Evolutionary conservation across 495 filamentous ascomycete genomes (phyloP).

Genomic region (Podospora sp.): DNA sequence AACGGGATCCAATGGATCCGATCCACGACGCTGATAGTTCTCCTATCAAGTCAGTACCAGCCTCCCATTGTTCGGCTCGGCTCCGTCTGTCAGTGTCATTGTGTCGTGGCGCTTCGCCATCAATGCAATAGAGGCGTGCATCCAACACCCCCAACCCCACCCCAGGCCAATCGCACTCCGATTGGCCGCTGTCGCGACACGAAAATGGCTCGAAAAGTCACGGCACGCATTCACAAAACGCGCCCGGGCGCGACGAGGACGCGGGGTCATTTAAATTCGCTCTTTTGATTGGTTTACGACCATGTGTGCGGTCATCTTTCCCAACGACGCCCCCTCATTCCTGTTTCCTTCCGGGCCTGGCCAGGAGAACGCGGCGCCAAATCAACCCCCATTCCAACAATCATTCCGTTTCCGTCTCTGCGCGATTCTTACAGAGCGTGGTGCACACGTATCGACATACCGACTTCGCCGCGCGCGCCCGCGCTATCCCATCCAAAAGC

Average conservation of each 20-base stretch:
- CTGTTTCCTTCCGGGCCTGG: background rate
- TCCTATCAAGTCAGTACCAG: background rate
- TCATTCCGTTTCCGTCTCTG: background rate
- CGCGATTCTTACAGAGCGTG: background rate
- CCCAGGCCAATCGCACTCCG: background rate
- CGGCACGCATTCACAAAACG: conserved; percentile 16
- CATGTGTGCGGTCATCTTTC: background rate
- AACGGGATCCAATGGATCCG: background rate
- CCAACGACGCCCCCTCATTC: conserved; percentile 13
- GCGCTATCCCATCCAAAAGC: background rate
- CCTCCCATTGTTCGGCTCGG: background rate
- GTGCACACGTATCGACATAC: background rate
- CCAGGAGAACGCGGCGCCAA: background rate
- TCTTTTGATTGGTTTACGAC: conserved; percentile 11
- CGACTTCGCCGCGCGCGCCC: background rate
- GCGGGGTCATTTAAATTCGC: conserved; percentile 19
- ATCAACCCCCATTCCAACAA: conserved; percentile 1
- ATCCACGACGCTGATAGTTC: background rate
- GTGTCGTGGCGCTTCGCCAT: background rate
- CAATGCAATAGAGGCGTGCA: background rate
- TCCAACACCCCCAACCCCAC: background rate
- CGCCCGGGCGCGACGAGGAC: background rate
- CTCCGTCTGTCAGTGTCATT: background rate
- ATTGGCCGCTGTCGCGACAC: conserved; percentile 22
- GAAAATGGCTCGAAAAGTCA: conserved; percentile 31